These are phyloP conservation scores for Geotrichum citri-aurantii DNA, from an alignment of 1,139 yeast species.

Conservation along the genomic window DNA sequence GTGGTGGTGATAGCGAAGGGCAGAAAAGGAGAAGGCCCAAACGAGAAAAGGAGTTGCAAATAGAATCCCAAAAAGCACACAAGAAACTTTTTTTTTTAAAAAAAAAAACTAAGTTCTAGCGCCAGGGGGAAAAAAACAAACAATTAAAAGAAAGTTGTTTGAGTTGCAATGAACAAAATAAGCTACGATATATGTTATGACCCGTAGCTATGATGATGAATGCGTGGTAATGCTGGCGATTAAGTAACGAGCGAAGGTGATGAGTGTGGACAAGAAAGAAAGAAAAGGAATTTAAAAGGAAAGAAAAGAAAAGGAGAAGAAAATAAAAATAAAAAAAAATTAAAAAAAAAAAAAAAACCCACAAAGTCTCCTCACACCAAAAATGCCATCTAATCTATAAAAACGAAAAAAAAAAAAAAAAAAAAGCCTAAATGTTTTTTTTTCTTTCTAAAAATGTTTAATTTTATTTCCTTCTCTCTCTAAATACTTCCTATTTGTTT, in stretches of 20 bases:
- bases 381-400: not conserved
- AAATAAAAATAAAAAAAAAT: not conserved
- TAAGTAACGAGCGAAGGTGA: not conserved
- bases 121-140: too few relatives aligned
- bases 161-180: not conserved
- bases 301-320: not conserved
- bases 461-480: too few relatives aligned
- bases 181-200: not conserved
- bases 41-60: not conserved
- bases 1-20: not conserved
- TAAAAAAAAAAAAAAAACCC: not conserved
- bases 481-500: too few relatives aligned
- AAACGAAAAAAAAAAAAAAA: too few relatives aligned
- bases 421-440: too few relatives aligned
- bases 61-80: not conserved
- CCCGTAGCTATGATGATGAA: not conserved
- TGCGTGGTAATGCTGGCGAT: not conserved
- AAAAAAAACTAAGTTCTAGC: not conserved
- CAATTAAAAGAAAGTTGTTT: not conserved
- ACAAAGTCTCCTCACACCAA: not conserved
- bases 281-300: not conserved
- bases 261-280: not conserved
- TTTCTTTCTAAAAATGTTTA: too few relatives aligned
- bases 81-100: too few relatives aligned
- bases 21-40: not conserved